These are phyloP conservation scores for Rhododendron vialii DNA, from an alignment of 148 eudicot species.

Conservation along the genomic window DNA sequence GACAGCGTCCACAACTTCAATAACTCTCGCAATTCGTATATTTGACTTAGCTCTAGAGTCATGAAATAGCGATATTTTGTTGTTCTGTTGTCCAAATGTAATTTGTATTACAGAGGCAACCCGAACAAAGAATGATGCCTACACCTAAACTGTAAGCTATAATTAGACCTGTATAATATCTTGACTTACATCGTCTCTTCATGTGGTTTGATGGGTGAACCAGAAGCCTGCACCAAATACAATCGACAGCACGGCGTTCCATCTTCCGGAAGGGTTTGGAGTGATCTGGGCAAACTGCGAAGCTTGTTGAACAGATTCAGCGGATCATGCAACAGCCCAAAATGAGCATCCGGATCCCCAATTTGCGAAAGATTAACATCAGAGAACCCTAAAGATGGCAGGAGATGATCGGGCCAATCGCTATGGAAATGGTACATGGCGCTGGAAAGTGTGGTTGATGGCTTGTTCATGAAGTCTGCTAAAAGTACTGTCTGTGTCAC, in stretches of 20 bases:
- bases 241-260: constrained; percentile 85
- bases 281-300: constrained; percentile 79
- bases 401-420: constrained; percentile 87
- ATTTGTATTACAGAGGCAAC: constrained; percentile 19
- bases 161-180: constrained; percentile 17
- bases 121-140: constrained; percentile 18
- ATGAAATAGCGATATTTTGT: background rate
- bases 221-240: constrained; percentile 88
- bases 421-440: constrained; percentile 71
- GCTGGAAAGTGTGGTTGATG: constrained; percentile 58
- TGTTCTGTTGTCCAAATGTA: background rate
- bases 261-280: constrained; percentile 76
- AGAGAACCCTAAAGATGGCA: constrained; percentile 81
- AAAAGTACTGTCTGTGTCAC: constrained; percentile 62
- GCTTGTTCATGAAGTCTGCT: constrained; percentile 94
- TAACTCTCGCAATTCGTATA: background rate
- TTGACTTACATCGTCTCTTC: constrained; percentile 5
- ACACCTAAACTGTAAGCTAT: constrained; percentile 14
- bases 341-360: constrained; percentile 91
- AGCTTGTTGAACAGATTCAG: constrained; percentile 74
- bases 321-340: constrained; percentile 77
- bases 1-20: constrained; percentile 14
- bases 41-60: background rate
- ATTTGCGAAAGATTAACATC: constrained; percentile 83
- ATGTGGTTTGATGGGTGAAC: constrained; percentile 44